These are phyloP conservation scores for Vitis hybrid DNA, from an alignment of 177 flowering plant genomes.

Conservation along the genomic window DNA sequence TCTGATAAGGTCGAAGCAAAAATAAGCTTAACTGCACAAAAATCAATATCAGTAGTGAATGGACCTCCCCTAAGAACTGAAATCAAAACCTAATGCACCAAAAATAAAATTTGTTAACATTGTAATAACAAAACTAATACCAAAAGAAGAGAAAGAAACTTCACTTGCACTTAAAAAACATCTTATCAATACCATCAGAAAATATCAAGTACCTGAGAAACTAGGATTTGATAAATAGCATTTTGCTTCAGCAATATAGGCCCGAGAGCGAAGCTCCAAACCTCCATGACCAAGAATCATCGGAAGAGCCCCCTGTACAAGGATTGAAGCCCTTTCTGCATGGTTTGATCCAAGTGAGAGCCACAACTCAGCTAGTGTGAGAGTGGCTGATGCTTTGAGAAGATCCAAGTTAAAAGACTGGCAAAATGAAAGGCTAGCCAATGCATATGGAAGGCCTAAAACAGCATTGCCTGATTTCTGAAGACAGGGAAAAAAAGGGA, in stretches of 20 bases:
- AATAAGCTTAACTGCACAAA: neutral
- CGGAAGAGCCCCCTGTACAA: constrained; percentile 73
- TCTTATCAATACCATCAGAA: too few species aligned
- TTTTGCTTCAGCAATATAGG: constrained; percentile 79
- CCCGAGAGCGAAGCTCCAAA: constrained; percentile 84
- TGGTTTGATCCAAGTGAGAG: constrained; percentile 80
- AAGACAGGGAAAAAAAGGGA: constrained; percentile 7
- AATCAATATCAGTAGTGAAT: neutral
- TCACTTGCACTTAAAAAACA: neutral
- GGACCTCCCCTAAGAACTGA: too few species aligned
- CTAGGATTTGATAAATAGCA: constrained; percentile 78
- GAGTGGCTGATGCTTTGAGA: constrained; percentile 85
- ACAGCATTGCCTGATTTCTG: constrained; percentile 95
- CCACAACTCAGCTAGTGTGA: constrained; percentile 87
- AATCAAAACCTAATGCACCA: too few species aligned
- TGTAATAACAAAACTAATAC: neutral
- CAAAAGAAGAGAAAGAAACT: neutral
- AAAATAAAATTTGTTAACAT: too few species aligned
- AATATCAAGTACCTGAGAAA: constrained; percentile 58
- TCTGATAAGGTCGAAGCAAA: neutral
- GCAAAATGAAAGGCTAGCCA: constrained; percentile 93
- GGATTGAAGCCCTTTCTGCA: constrained; percentile 69
- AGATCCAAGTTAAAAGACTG: constrained; percentile 92
- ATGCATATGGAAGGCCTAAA: constrained; percentile 86
- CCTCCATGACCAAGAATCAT: constrained; percentile 97